Conservation (phyloP, 495 filamentous ascomycete genomes). For the Aspergillus leporis region DNA sequence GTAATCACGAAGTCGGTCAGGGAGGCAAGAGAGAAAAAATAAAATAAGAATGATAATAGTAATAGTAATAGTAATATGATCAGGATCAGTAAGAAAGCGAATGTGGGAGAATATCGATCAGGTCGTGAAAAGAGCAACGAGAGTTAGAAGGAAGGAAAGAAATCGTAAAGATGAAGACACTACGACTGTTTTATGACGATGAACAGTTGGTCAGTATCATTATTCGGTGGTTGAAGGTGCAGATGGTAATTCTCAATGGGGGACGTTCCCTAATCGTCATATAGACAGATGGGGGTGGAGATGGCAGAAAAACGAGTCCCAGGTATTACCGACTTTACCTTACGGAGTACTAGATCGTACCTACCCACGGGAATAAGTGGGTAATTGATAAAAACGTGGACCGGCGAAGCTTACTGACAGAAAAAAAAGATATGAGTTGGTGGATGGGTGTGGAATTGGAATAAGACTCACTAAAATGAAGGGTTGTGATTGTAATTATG, state of each 20-base stretch:
- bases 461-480: background rate
- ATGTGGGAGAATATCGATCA: background rate
- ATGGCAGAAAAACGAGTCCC: conserved; percentile 22
- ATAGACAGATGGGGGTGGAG: conserved; percentile 28
- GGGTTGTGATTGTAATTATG: background rate
- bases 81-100: background rate
- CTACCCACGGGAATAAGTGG: conserved; percentile 2
- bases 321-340: background rate
- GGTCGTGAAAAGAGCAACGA: background rate
- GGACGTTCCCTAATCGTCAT: conserved; percentile 21
- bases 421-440: background rate
- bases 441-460: background rate
- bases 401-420: conserved; percentile 16
- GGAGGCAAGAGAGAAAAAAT: background rate
- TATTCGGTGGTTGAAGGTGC: background rate
- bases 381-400: conserved; percentile 19
- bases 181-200: background rate
- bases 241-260: conserved; percentile 2
- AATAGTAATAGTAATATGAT: background rate
- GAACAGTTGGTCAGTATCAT: background rate
- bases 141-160: background rate
- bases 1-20: conserved; percentile 14
- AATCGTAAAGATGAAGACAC: background rate
- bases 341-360: conserved; percentile 7
- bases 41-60: background rate